Percentiles rank a stretch among this genome's conserved stretches.
phyloP scores from a whole-genome alignment of 2,329 filamentous ascomycete genomes.

The Dactylellina drechsleri region DNA sequence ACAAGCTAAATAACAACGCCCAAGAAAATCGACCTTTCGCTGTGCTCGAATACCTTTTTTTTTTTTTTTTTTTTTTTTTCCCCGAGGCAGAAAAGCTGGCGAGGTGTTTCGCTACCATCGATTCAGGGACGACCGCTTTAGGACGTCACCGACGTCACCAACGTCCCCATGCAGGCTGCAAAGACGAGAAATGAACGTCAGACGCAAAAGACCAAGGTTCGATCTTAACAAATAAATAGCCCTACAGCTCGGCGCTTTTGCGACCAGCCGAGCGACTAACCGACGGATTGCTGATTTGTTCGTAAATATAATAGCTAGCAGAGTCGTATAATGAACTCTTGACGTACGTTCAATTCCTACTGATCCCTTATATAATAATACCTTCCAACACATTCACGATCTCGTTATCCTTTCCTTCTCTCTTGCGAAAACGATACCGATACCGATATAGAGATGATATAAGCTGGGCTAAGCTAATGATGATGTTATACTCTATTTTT shows the following conservation, averaged over 20 bases:
- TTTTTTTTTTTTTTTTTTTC: not conserved
- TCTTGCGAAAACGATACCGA: not conserved
- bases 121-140: conserved; percentile 49
- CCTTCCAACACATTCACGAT: not conserved
- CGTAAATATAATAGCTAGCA: conserved; percentile 75
- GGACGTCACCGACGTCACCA: conserved; percentile 54
- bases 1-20: no score
- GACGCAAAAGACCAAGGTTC: conserved; percentile 72
- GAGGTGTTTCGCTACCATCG: conserved; percentile 36
- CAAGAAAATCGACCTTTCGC: not conserved
- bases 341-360: conserved; percentile 69
- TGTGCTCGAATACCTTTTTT: not conserved
- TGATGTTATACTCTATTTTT: conserved; percentile 27
- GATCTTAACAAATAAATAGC: conserved; percentile 10
- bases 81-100: conserved; percentile 33
- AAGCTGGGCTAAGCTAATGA: not conserved
- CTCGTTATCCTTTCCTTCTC: not conserved
- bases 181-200: conserved; percentile 70
- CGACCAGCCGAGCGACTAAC: not conserved
- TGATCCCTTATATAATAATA: conserved; percentile 35
- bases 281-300: conserved; percentile 20
- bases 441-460: not conserved
- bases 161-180: conserved; percentile 56
- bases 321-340: conserved; percentile 96
- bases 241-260: not conserved